Conservation (phyloP, 1,284 basidiomycete genomes). For the Cryptococcus depauperatus region DNA sequence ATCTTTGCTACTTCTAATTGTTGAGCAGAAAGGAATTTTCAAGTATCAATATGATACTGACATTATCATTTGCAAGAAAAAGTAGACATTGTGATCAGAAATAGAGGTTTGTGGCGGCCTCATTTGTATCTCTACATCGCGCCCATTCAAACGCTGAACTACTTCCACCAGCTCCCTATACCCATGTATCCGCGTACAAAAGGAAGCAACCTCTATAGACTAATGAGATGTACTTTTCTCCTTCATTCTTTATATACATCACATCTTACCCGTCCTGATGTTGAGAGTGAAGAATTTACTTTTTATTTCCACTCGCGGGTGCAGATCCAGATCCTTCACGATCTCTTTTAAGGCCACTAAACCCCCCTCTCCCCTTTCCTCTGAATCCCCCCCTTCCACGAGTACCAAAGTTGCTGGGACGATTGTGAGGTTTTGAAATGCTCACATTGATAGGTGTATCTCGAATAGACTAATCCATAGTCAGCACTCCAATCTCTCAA, state of each 20-base stretch:
- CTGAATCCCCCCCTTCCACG: slow-evolving; percentile 49
- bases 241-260: no score
- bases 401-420: slow-evolving; percentile 28
- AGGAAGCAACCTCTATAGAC: neutral
- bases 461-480: slow-evolving; percentile 31
- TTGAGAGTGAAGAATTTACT: no score
- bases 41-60: slow-evolving; percentile 33
- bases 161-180: neutral
- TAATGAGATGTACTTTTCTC: neutral
- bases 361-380: slow-evolving; percentile 10
- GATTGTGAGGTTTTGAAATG: slow-evolving; percentile 41
- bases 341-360: slow-evolving; percentile 6
- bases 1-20: neutral
- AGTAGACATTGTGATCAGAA: no score
- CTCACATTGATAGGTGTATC: slow-evolving; percentile 44
- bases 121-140: no score
- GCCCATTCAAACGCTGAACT: no score
- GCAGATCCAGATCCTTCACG: slow-evolving; percentile 1
- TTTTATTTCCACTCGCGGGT: slow-evolving; percentile 9
- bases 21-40: slow-evolving; percentile 30
- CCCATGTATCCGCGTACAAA: neutral
- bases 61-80: slow-evolving; percentile 26
- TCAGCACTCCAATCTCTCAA: neutral
- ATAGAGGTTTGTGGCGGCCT: no score
- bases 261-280: no score